phyloP scores from a whole-genome alignment of 805 yeast species.

The Clavispora phyllophila region DNA sequence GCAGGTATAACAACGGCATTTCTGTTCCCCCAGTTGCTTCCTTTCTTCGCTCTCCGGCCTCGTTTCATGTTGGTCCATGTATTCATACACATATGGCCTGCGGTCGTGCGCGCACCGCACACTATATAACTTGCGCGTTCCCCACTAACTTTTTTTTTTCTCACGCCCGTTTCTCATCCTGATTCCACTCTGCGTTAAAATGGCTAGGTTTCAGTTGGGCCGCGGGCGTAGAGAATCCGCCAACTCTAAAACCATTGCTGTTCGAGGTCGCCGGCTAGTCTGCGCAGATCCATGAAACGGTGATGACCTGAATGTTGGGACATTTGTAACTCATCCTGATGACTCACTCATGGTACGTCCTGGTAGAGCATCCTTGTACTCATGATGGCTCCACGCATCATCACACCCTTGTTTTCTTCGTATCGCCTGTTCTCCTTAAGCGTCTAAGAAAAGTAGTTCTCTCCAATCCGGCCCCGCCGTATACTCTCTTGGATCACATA shows the following conservation, averaged over 20 bases:
- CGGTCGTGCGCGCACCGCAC: conserved; percentile 6
- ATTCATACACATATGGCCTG: not conserved
- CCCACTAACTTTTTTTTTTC: not conserved
- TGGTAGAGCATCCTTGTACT: no score
- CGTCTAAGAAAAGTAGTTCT: conserved; percentile 29
- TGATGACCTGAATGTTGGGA: conserved; percentile 91
- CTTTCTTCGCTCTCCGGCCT: no score
- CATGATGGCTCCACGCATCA: no score
- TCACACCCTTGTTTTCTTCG: no score
- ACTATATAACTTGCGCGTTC: not conserved
- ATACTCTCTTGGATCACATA: conserved; percentile 26
- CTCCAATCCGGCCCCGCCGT: conserved; percentile 41
- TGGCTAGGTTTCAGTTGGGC: not conserved
- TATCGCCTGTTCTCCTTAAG: no score
- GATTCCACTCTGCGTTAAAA: not conserved
- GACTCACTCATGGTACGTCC: no score
- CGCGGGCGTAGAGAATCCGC: conserved; percentile 4
- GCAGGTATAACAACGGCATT: no score
- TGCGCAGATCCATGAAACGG: conserved; percentile 86
- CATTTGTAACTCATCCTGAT: no score
- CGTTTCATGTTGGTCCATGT: no score
- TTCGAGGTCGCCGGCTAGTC: conserved; percentile 80
- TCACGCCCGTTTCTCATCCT: not conserved
- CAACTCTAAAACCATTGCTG: conserved; percentile 98
- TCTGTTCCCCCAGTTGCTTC: no score